A percentile compares a stretch with the other conserved stretches of the same genome.
These are phyloP conservation scores for Kockiozyma suomiensis DNA, from an alignment of 805 yeast genomes.

Conservation along the genomic window DNA sequence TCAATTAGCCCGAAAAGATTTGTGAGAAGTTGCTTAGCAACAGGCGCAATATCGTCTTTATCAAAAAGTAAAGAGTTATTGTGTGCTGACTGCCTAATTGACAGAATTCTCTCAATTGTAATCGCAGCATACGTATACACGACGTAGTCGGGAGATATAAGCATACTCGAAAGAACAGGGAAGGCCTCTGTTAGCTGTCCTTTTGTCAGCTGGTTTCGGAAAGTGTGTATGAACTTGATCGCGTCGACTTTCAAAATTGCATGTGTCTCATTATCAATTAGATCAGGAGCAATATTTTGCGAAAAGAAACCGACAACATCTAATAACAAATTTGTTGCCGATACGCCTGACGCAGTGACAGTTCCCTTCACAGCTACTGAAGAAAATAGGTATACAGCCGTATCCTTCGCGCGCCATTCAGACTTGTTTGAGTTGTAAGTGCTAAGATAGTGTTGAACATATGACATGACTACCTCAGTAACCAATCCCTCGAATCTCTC, in stretches of 20 bases:
- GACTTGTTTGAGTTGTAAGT: slow-evolving; percentile 50
- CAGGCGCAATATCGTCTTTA: slow-evolving; percentile 69
- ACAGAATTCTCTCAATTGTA: slow-evolving; percentile 83
- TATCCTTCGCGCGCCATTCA: slow-evolving; percentile 81
- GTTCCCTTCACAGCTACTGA: slow-evolving; percentile 91
- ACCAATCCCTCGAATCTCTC: slow-evolving; percentile 72
- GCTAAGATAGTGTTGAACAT: slow-evolving; percentile 68
- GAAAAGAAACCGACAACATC: slow-evolving; percentile 88
- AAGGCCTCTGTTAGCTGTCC: slow-evolving; percentile 77
- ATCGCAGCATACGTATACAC: slow-evolving; percentile 93
- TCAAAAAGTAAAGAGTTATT: slow-evolving; percentile 64
- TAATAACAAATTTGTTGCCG: slow-evolving; percentile 78
- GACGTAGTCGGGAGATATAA: slow-evolving; percentile 68
- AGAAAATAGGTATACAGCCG: slow-evolving; percentile 81
- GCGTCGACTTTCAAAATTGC: slow-evolving; percentile 91
- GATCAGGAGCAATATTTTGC: slow-evolving; percentile 78
- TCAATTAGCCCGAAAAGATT: slow-evolving; percentile 70
- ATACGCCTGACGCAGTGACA: slow-evolving; percentile 81
- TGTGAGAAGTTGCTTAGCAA: slow-evolving; percentile 61
- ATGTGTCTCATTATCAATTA: slow-evolving; percentile 57
- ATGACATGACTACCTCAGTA: slow-evolving; percentile 72
- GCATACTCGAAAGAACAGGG: slow-evolving; percentile 73
- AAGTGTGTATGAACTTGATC: slow-evolving; percentile 82
- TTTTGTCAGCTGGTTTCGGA: slow-evolving; percentile 90
- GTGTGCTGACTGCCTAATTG: slow-evolving; percentile 56